phyloP scores from a whole-genome alignment of 1,284 basidiomycete genomes.

The Pseudozyma sp. region DNA sequence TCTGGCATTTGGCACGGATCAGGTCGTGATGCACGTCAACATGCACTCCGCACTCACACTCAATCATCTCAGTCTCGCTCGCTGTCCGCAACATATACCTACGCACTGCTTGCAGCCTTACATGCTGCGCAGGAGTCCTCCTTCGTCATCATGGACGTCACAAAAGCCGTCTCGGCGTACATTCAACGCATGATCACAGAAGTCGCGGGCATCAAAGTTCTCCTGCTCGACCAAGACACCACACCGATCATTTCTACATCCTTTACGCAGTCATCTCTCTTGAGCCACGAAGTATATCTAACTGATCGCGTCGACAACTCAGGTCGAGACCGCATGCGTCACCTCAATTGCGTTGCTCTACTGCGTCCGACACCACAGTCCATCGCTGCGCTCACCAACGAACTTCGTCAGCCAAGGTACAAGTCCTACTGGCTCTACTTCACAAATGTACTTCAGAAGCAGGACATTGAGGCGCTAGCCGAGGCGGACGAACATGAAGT shows the following conservation, averaged over 20 bases:
- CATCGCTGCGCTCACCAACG: slow-evolving; percentile 82
- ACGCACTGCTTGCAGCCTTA: no score
- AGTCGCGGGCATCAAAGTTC: slow-evolving; percentile 92
- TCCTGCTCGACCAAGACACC: slow-evolving; percentile 94
- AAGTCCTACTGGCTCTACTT: slow-evolving; percentile 90
- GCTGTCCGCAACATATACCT: no score
- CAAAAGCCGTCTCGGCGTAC: slow-evolving; percentile 95
- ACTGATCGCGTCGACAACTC: slow-evolving; percentile 94
- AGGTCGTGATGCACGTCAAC: slow-evolving; percentile 13
- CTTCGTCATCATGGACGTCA: slow-evolving; percentile 81
- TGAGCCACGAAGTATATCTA: slow-evolving; percentile 97
- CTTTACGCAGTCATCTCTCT: slow-evolving; percentile 90
- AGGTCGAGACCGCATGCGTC: slow-evolving; percentile 76
- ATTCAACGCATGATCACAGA: slow-evolving; percentile 88
- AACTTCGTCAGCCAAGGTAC: slow-evolving; percentile 84
- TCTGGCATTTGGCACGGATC: slow-evolving; percentile 23
- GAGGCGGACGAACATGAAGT: slow-evolving; percentile 96
- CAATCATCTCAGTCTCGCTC: neutral
- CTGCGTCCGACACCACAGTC: slow-evolving; percentile 84
- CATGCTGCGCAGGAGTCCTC: neutral
- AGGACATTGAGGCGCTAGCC: slow-evolving; percentile 90
- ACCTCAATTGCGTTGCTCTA: slow-evolving; percentile 97
- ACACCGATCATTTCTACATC: slow-evolving; percentile 95
- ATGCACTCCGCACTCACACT: slow-evolving; percentile 8
- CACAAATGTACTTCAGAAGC: slow-evolving; percentile 90